These are phyloP conservation scores for Saccharomycopsis fodiens DNA, from an alignment of 805 yeast genomes.

Conservation along the genomic window DNA sequence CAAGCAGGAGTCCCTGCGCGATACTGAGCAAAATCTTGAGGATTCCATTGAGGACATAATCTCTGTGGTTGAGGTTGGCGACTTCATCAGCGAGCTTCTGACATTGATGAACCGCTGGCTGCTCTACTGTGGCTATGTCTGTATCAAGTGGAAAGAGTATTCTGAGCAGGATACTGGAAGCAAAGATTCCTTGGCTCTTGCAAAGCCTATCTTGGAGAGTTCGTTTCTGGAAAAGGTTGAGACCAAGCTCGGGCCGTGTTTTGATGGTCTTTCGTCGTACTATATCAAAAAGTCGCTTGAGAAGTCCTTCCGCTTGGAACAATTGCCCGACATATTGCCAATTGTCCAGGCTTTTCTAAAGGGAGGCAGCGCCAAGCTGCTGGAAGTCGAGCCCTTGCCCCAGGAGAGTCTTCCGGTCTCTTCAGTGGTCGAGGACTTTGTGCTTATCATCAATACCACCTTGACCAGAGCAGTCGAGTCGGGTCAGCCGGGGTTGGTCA, in stretches of 20 bases:
- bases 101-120: conserved; percentile 82
- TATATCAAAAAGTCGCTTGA: conserved; percentile 73
- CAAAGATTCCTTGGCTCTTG: conserved; percentile 30
- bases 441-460: conserved; percentile 63
- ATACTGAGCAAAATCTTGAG: conserved; percentile 21
- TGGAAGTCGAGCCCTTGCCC: conserved; percentile 20
- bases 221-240: conserved; percentile 49
- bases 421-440: conserved; percentile 80
- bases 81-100: conserved; percentile 60
- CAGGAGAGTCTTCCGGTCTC: conserved; percentile 64
- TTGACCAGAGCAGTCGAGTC: conserved; percentile 61
- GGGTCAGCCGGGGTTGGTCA: conserved; percentile 53
- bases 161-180: conserved; percentile 1
- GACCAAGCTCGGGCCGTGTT: conserved; percentile 47
- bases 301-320: conserved; percentile 74
- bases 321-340: conserved; percentile 50
- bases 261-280: conserved; percentile 55
- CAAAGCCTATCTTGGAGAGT: conserved; percentile 46
- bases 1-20: neutral
- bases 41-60: conserved; percentile 29
- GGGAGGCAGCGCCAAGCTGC: neutral
- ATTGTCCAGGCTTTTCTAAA: conserved; percentile 23
- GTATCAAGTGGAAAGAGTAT: conserved; percentile 56
- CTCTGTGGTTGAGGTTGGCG: conserved; percentile 60
- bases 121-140: conserved; percentile 64